These are phyloP conservation scores for Cordia subcordata DNA, from an alignment of 257 asterid genomes.

Conservation along the genomic window DNA sequence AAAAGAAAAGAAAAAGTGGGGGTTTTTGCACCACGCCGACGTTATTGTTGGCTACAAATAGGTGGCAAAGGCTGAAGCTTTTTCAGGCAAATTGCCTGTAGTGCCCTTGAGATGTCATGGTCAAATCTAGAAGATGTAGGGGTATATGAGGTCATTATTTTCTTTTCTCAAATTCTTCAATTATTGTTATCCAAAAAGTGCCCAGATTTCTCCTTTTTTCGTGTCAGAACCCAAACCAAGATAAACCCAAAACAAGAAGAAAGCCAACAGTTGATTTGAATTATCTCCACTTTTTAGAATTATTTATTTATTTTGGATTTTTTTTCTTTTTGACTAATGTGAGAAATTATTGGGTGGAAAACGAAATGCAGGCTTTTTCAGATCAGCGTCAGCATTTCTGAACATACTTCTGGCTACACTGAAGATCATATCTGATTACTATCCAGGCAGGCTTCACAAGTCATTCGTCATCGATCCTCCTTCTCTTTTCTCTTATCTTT, in stretches of 20 bases:
- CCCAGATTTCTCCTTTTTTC: slow-evolving; percentile 38
- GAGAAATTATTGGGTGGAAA: background rate
- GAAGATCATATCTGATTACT: slow-evolving; percentile 72
- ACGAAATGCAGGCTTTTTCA: slow-evolving; percentile 84
- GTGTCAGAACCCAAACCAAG: slow-evolving; percentile 31
- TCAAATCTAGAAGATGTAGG: slow-evolving; percentile 28
- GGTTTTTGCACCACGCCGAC: too few species aligned
- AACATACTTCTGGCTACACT: slow-evolving; percentile 67
- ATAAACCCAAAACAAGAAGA: slow-evolving; percentile 1
- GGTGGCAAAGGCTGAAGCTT: background rate
- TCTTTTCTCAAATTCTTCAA: slow-evolving; percentile 9
- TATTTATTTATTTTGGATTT: background rate
- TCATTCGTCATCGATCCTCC: slow-evolving; percentile 96
- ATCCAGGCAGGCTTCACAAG: slow-evolving; percentile 70
- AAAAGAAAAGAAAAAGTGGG: too few species aligned
- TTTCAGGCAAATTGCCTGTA: slow-evolving; percentile 44
- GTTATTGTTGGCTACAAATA: background rate
- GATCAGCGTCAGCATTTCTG: slow-evolving; percentile 94
- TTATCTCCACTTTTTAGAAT: slow-evolving; percentile 25
- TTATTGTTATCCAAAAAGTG: slow-evolving; percentile 31
- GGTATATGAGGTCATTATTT: slow-evolving; percentile 37
- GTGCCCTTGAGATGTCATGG: slow-evolving; percentile 59
- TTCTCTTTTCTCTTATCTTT: slow-evolving; percentile 72
- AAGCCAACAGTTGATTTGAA: slow-evolving; percentile 29
- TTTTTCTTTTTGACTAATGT: slow-evolving; percentile 1